phyloP scores from a whole-genome alignment of 345 rosid genomes.

The Salix dunnii region DNA sequence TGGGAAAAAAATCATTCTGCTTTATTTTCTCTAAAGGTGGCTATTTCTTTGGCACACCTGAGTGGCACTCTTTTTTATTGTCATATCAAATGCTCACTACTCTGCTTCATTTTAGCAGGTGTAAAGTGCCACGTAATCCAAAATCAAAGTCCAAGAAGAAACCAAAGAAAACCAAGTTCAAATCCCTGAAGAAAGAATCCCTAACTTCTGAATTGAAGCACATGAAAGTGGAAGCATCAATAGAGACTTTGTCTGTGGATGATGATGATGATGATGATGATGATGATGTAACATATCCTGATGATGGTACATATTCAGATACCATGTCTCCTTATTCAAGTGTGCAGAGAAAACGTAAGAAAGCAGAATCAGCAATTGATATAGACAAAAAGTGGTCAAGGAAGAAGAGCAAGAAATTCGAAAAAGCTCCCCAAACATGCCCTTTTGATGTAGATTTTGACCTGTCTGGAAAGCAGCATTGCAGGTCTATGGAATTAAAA shows the following conservation, averaged over 20 bases:
- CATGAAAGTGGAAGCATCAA: constrained; percentile 45
- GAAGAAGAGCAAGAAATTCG: constrained; percentile 78
- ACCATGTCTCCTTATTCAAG: constrained; percentile 41
- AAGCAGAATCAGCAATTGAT: constrained; percentile 40
- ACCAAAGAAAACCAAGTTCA: constrained; percentile 84
- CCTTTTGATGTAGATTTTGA: constrained; percentile 38
- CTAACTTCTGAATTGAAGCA: constrained; percentile 58
- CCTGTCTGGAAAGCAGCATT: constrained; percentile 41
- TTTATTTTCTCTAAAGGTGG: not conserved
- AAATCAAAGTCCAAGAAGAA: constrained; percentile 86
- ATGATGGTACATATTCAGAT: constrained; percentile 54
- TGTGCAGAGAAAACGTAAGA: constrained; percentile 60
- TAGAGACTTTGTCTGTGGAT: constrained; percentile 47
- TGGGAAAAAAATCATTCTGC: not conserved
- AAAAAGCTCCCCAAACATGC: constrained; percentile 41
- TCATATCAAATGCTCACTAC: not conserved
- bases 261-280: constrained; percentile 38
- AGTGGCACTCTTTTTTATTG: not conserved
- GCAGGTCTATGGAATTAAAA: constrained; percentile 39
- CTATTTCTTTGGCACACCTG: not conserved
- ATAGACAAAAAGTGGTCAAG: constrained; percentile 49
- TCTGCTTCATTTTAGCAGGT: constrained; percentile 41
- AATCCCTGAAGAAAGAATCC: constrained; percentile 85
- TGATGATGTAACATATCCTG: constrained; percentile 19
- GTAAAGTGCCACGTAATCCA: constrained; percentile 40